These are phyloP conservation scores for Schoenoplectus tabernaemontani DNA, from an alignment of 202 grass and related monocot species.

Conservation along the genomic window DNA sequence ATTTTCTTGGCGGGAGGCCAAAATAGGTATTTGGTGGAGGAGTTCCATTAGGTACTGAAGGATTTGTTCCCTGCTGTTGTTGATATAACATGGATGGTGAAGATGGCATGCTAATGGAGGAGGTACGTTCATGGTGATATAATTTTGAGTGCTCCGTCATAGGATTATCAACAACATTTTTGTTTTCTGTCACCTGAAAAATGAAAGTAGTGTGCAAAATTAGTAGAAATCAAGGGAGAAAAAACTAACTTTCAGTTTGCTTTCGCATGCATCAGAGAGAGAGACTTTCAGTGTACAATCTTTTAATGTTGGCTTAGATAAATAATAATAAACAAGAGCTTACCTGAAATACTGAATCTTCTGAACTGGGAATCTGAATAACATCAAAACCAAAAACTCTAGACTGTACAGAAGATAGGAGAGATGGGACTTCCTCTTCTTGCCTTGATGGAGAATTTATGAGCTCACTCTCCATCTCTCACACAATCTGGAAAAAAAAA, in stretches of 20 bases:
- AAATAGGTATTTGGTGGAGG: conserved; percentile 1
- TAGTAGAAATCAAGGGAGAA: neutral
- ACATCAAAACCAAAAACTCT: conserved; percentile 23
- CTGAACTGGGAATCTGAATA: neutral
- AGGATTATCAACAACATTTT: neutral
- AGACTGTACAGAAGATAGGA: conserved; percentile 9
- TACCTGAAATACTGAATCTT: conserved; percentile 3
- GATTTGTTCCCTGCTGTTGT: neutral
- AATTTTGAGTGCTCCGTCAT: conserved; percentile 17
- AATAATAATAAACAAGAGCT: neutral
- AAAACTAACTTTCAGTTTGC: neutral
- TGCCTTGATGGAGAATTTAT: conserved; percentile 12
- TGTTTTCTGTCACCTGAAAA: conserved; percentile 30
- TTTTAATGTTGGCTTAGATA: neutral
- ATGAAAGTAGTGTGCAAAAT: neutral
- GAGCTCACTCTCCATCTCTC: conserved; percentile 36
- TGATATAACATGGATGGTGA: conserved; percentile 38
- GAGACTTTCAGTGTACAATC: neutral
- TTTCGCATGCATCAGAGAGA: neutral
- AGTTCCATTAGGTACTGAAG: conserved; percentile 21
- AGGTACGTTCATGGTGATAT: conserved; percentile 19
- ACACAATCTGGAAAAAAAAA: conserved; percentile 28
- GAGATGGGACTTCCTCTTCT: conserved; percentile 15
- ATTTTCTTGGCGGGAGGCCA: conserved; percentile 5
- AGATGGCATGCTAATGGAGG: conserved; percentile 61